These are phyloP conservation scores for Cryptococcus hybrid DNA, from an alignment of 1,284 basidiomycete species.

Conservation along the genomic window DNA sequence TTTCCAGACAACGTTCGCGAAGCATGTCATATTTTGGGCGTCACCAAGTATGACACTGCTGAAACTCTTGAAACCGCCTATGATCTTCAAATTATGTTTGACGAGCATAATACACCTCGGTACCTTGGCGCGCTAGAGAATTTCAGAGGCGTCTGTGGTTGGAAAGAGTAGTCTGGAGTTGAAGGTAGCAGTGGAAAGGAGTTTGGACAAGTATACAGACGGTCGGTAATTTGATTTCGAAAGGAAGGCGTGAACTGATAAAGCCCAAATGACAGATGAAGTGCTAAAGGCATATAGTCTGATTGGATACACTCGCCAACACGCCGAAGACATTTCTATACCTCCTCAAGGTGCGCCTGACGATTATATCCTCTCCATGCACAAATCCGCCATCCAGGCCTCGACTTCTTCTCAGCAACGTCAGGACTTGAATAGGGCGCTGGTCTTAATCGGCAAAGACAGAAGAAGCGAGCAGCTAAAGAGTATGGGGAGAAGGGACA, in stretches of 20 bases:
- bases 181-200: slow-evolving; percentile 35
- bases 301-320: slow-evolving; percentile 26
- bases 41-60: slow-evolving; percentile 20
- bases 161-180: slow-evolving; percentile 29
- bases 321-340: slow-evolving; percentile 25
- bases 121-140: slow-evolving; percentile 36
- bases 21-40: slow-evolving; percentile 24
- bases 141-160: slow-evolving; percentile 18
- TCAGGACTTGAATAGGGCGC: slow-evolving; percentile 20
- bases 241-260: not conserved
- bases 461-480: slow-evolving; percentile 24
- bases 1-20: slow-evolving; percentile 5
- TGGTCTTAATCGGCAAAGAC: slow-evolving; percentile 32
- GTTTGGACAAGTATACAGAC: slow-evolving; percentile 29
- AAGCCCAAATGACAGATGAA: slow-evolving; percentile 23
- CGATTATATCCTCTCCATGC: slow-evolving; percentile 30
- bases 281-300: slow-evolving; percentile 30
- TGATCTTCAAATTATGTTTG: slow-evolving; percentile 32
- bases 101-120: slow-evolving; percentile 8
- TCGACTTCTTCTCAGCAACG: slow-evolving; percentile 15
- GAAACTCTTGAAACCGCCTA: slow-evolving; percentile 33
- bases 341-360: slow-evolving; percentile 31
- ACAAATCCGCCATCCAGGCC: slow-evolving; percentile 27
- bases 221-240: slow-evolving; percentile 18
- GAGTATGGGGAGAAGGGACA: slow-evolving; percentile 24